Base-by-base conservation (phyloP, 768 basidiomycete genomes). In the Amanita phalloides region DNA sequence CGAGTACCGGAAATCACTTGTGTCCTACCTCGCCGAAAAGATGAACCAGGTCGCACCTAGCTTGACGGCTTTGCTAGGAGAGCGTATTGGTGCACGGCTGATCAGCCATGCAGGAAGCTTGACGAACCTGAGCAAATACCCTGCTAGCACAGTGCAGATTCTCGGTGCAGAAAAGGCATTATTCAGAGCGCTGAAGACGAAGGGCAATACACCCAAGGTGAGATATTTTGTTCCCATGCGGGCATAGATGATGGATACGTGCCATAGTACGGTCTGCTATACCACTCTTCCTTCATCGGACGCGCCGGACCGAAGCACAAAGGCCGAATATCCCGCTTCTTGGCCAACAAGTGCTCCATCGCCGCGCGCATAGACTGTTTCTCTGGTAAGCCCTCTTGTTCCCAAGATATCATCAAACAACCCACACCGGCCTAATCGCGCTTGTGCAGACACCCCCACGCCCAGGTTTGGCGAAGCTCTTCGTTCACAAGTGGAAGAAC, bases 261-360 rank as follows among this genome's bases (percentile, higher is more conserved):
- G 11, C 9, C 26, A 11, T 26, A 97, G 90, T 98, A 97, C 62
- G 95, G 95, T 62, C 78, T 98, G n/a, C 77, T 98, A 58, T 98
- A 94, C 68, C 93, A 98, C 70, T 94, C 93, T 17, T 77, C 92
- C 1, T 97, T 96, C 73, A 97, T 98, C 64, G 93, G 92, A 9
- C 88, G 93, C 41, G 95, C 95, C 4, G 90, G 84, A 14, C 77
- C 91, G 39, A 95, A 93, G 68, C 82, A 89, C 76, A 98, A 97
- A 74, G 95, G 95, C 8, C 86, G 95, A 51, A 97, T 97, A 63
- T 96, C 94, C 3, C 85, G 95, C n/a, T 98, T 97, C 79, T 75
- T 98, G 6, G 95, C 95, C 36, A 98, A 98, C 78, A 98, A 98
- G 69, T 93, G 91, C 63, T 94, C 93, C 51, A 97, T 98, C 59